Evolutionary conservation across 805 yeast genomes (phyloP).

Genomic region (Lipomyces yamanashiensis): DNA sequence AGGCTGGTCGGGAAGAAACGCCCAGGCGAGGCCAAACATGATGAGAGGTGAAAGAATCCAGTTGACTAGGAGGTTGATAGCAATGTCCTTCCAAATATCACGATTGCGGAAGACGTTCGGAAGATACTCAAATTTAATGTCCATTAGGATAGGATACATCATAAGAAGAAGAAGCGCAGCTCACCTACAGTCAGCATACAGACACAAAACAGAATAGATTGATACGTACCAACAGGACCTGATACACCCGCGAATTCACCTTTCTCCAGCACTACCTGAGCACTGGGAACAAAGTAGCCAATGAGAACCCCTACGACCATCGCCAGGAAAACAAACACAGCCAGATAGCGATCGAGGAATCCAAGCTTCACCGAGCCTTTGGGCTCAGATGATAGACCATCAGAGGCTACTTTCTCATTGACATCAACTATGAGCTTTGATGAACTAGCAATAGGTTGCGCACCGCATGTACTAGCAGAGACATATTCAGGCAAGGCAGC

Average conservation of each 20-base stretch:
- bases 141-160: conserved; percentile 62
- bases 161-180: conserved; percentile 56
- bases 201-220: not conserved
- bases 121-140: conserved; percentile 56
- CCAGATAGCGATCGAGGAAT: conserved; percentile 35
- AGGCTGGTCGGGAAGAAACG: conserved; percentile 51
- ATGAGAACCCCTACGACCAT: conserved; percentile 40
- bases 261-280: conserved; percentile 26
- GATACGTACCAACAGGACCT: conserved; percentile 34
- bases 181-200: conserved; percentile 42
- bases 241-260: conserved; percentile 39
- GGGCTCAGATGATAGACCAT: no score
- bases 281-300: conserved; percentile 39
- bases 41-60: conserved; percentile 61
- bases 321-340: conserved; percentile 39
- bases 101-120: conserved; percentile 40
- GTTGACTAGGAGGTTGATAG: conserved; percentile 52
- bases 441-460: no score
- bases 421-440: no score
- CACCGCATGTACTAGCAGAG: no score
- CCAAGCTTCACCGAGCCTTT: conserved; percentile 9
- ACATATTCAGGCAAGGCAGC: no score
- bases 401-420: no score
- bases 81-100: conserved; percentile 42
- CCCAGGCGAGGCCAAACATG: conserved; percentile 61